A percentile compares a stretch with the other conserved stretches of the same genome.
Conservation (phyloP, 495 filamentous ascomycete species). For the Parachaetomium inaequale region DNA sequence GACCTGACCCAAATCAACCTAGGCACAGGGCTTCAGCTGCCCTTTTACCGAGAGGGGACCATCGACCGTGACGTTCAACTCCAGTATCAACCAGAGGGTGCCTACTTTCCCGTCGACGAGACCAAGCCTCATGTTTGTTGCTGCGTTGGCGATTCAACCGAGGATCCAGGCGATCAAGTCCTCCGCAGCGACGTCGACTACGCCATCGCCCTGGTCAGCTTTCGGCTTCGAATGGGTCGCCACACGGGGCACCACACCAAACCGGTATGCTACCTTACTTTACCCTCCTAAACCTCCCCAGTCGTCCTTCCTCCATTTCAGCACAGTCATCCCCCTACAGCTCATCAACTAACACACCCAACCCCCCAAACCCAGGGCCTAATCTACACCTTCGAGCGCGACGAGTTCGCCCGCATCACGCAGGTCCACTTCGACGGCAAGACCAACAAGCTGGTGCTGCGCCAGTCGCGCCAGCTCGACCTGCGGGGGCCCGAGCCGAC, state of each 20-base stretch:
- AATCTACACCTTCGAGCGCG: not conserved
- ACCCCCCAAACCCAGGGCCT: not conserved
- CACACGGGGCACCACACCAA: conserved; percentile 6
- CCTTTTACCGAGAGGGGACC: not conserved
- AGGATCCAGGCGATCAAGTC: not conserved
- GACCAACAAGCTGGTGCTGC: conserved; percentile 5
- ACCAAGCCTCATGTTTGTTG: not conserved
- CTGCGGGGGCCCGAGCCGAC: not conserved
- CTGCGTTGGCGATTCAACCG: not conserved
- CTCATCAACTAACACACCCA: not conserved
- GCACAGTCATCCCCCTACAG: not conserved
- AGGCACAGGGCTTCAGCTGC: not conserved
- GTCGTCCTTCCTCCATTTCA: not conserved
- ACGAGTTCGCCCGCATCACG: not conserved
- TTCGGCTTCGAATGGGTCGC: not conserved
- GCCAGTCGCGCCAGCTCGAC: conserved; percentile 8
- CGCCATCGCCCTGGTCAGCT: not conserved
- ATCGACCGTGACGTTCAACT: not conserved
- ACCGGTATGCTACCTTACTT: not conserved
- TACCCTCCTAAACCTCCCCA: not conserved
- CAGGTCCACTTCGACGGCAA: conserved; percentile 1
- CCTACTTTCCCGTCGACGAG: not conserved
- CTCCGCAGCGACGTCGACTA: conserved; percentile 1
- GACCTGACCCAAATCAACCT: not conserved
- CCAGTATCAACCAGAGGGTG: not conserved